Base-by-base conservation (phyloP, 192 early-diverging fungal genomes). In the Allomyces javanicus region DNA sequence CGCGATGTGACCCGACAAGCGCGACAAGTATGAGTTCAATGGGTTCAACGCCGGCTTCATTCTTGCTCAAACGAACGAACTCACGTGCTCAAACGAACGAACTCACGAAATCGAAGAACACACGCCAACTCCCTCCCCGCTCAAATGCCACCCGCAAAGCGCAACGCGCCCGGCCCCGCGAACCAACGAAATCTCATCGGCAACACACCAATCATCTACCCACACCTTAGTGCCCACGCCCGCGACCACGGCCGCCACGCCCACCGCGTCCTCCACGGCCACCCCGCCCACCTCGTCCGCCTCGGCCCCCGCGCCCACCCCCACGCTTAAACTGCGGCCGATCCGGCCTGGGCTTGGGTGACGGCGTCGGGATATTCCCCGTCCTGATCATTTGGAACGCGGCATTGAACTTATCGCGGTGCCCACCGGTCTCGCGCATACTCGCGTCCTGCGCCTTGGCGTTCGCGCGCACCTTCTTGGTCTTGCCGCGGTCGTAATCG, bases 401-500 rank as follows among this genome's bases (percentile, higher is more conserved):
- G 17, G 50, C 50, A 14, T 58, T 14, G 17, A 58, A n/a, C 50
- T 58, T 58, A n/a, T 58, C 21, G 17, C 50, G 50, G 50, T 58
- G 50, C 17, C 50, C 50, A 12, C 50, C 50, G 50, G 12, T 6
- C 50, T 58, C 50, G 50, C 50, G 50, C 50, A 58, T 14, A 14
- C 21, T 58, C 17, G 50, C 50, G 17, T 58, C 50, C 17, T n/a
- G 50, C 50, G 50, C 50, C 50, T 58, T 58, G 50, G 50, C 50
- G 14, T 58, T 58, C 17, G 21, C 17, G 21, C 50, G 50, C 50
- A 86, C 73, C 78, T 87, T 89, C 69, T 89, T 89, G 27, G 79
- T 66, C 64, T 83, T 83, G 25, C 87, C 87, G 55, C 81, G 81
- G 69, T 89, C 87, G 70, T 89, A 89, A 27, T 87, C 87, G 21